A percentile compares a stretch with the other conserved stretches of the same genome.
Evolutionary conservation across 441 rosid genomes (phyloP).

Genomic region (Breynia disticha): DNA sequence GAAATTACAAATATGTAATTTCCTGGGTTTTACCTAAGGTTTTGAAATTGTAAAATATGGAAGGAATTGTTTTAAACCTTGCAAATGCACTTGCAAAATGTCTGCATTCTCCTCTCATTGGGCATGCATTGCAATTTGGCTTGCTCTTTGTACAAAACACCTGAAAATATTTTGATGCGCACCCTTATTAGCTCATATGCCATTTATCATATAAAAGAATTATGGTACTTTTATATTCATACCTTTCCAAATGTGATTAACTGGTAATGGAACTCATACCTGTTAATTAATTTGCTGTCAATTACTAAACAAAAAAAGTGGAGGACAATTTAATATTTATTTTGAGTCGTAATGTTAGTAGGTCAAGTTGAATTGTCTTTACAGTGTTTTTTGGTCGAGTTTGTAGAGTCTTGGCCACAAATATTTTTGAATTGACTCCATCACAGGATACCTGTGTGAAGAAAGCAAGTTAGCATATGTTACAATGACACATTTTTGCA

Average conservation of each 20-base stretch:
- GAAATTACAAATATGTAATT: too few relatives aligned
- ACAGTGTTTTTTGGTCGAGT: conserved; percentile 89
- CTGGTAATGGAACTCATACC: conserved; percentile 97
- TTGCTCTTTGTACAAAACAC: conserved; percentile 90
- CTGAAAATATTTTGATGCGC: conserved; percentile 34
- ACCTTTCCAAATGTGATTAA: conserved; percentile 97
- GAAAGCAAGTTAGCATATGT: conserved; percentile 13
- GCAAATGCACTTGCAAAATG: conserved; percentile 99
- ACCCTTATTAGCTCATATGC: conserved; percentile 9
- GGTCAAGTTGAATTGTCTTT: conserved; percentile 20
- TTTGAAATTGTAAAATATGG: background rate
- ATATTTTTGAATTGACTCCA: conserved; percentile 83
- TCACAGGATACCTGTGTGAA: conserved; percentile 67
- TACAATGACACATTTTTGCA: background rate
- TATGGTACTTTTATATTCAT: conserved; percentile 13
- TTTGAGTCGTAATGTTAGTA: conserved; percentile 11
- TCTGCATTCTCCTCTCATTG: conserved; percentile 96
- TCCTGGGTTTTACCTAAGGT: background rate
- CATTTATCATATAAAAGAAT: conserved; percentile 6
- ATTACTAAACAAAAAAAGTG: conserved; percentile 13
- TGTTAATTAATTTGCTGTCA: conserved; percentile 24
- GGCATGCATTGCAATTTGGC: conserved; percentile 97
- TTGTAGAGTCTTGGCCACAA: conserved; percentile 96
- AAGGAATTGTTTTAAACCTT: conserved; percentile 38
- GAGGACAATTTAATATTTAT: conserved; percentile 6